Conservation (phyloP, 768 basidiomycete genomes). For the Russula virescens region DNA sequence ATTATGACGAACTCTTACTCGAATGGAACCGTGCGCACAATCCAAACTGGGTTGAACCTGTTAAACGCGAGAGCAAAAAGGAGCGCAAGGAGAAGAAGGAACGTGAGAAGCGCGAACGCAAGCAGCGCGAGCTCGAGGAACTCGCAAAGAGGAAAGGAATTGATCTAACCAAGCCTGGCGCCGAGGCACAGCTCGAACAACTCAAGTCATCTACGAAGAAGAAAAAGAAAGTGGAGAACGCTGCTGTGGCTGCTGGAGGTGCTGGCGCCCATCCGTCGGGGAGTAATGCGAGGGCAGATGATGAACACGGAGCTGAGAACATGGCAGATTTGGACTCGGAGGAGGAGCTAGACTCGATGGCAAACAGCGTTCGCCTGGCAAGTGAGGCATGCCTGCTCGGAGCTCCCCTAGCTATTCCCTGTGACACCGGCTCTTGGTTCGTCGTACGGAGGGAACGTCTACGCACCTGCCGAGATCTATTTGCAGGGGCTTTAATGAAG, state of each 20-base stretch:
- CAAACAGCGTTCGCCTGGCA: constrained; percentile 53
- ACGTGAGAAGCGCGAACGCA: constrained; percentile 78
- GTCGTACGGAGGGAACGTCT: constrained; percentile 65
- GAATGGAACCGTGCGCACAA: constrained; percentile 90
- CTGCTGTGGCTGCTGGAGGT: constrained; percentile 35
- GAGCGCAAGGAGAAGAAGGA: constrained; percentile 85
- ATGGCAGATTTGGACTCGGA: constrained; percentile 80
- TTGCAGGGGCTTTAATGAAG: constrained; percentile 31
- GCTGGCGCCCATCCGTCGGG: constrained; percentile 37
- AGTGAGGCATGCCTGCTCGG: constrained; percentile 54
- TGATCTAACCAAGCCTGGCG: constrained; percentile 41
- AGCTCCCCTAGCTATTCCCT: constrained; percentile 64
- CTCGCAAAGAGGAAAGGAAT: constrained; percentile 54
- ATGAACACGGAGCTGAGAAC: constrained; percentile 46
- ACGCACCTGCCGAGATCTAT: constrained; percentile 35
- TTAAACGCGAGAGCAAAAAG: constrained; percentile 79
- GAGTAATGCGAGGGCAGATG: constrained; percentile 51
- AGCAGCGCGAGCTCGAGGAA: constrained; percentile 61
- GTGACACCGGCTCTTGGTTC: constrained; percentile 76
- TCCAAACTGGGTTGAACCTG: constrained; percentile 83
- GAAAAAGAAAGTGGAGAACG: constrained; percentile 48
- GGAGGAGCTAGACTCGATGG: constrained; percentile 72
- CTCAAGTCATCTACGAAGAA: constrained; percentile 49
- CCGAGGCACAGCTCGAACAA: constrained; percentile 29
- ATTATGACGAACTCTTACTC: constrained; percentile 80